Conservation (phyloP, 352 stramenopile genomes). For the Phytophthora constricta region DNA sequence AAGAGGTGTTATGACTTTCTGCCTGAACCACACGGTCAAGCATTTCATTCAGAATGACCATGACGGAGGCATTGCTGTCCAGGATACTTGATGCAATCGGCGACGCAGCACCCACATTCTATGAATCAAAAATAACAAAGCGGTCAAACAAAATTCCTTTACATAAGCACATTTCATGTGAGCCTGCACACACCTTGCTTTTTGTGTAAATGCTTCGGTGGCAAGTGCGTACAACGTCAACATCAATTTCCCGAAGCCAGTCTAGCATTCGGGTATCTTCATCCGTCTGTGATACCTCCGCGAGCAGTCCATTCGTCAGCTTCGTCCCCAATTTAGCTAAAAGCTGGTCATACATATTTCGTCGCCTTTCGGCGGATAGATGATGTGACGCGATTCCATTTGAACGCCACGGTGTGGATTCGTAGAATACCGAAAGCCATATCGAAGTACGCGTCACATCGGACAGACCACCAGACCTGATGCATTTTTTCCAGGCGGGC, state of each 20-base stretch:
- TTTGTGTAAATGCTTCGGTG: slow-evolving; percentile 59
- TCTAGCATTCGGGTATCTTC: slow-evolving; percentile 61
- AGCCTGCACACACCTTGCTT: slow-evolving; percentile 20
- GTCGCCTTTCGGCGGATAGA: slow-evolving; percentile 49
- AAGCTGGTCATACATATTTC: slow-evolving; percentile 72
- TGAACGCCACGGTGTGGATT: slow-evolving; percentile 55
- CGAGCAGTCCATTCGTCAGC: slow-evolving; percentile 30
- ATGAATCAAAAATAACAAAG: too few species aligned
- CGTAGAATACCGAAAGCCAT: slow-evolving; percentile 76
- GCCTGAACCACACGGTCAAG: slow-evolving; percentile 20
- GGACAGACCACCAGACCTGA: slow-evolving; percentile 60
- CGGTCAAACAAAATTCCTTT: too few species aligned
- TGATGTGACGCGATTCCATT: slow-evolving; percentile 48
- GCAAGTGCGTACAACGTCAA: slow-evolving; percentile 80
- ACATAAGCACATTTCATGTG: too few species aligned
- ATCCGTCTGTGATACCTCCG: slow-evolving; percentile 31
- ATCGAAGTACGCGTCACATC: slow-evolving; percentile 55
- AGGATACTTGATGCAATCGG: too few species aligned
- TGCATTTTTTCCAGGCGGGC: slow-evolving; percentile 79
- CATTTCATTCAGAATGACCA: slow-evolving; percentile 28
- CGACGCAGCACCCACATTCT: too few species aligned
- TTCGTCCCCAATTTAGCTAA: slow-evolving; percentile 60
- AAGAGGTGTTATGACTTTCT: slow-evolving; percentile 1
- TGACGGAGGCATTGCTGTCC: slow-evolving; percentile 27
- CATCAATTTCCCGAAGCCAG: slow-evolving; percentile 85